Base-by-base conservation (phyloP, 805 yeast species). In the Wickerhamomyces ciferrii region DNA sequence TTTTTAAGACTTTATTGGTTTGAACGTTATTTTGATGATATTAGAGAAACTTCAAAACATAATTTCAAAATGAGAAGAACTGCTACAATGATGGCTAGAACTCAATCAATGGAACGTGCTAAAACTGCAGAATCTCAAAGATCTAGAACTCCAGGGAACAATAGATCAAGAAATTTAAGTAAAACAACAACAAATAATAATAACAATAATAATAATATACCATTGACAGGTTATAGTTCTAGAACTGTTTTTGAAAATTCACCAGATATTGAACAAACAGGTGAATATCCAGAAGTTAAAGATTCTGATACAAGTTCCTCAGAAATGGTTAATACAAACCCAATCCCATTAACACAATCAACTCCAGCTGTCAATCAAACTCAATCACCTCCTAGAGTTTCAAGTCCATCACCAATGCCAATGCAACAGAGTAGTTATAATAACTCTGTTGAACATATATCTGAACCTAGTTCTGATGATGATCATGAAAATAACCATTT, bases 1-100 rank as follows among this genome's bases (percentile, higher is more conserved):
- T 79, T 88, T 51, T 69, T 91, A 10, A 75, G 99, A 43, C 69
- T 94, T 41, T 87, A 87, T 62, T 87, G 96, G 88, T 94, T 87
- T 65, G 96, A 90, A 62, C 78, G 88, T 53, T 77, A 84, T 55
- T 89, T 94, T 65, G 92, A 88, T 60, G 80, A 84, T 53, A 91
- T 94, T 62, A 84, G 84, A 50, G 79, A 74, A 48, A 75, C 76
- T 44, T 87, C 97, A n/a, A 87, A 85, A 58, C 61, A 79, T 48
- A 86, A 91, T 61, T 85, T 82, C 63, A 79, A 80, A 59, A 81
- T 90, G 85, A 79, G 99, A 57, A 73, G 96, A 49, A 80, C 90
- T 0, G 82, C 84, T 9, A 85, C 94, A 2, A 59, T 84, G 43
- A 81, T 85, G 20, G 83, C 84, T 1, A 63, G 76, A 34, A 68